Evolutionary conservation across 257 asterid genomes (phyloP).

Genomic region (Ehretia macrophylla): DNA sequence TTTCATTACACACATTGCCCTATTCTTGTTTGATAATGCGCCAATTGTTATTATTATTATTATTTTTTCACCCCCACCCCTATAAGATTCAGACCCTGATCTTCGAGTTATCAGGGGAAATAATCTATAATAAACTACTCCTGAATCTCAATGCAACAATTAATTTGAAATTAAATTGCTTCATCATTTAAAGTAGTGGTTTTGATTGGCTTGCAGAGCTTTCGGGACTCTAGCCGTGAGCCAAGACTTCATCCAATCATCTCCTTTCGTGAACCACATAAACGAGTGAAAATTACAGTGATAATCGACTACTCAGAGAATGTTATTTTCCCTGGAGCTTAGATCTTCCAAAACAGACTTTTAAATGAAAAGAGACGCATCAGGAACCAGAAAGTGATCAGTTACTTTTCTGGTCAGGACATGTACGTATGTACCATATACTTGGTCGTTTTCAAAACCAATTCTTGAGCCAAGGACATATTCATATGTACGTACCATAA

Average conservation of each 20-base stretch:
- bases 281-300: neutral
- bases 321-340: conserved; percentile 8
- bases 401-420: neutral
- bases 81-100: too few species aligned
- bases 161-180: too few species aligned
- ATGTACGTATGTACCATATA: neutral
- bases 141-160: too few species aligned
- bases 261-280: neutral
- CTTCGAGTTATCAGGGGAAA: too few species aligned
- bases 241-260: neutral
- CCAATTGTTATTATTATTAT: too few species aligned
- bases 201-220: too few species aligned
- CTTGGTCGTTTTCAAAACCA: neutral
- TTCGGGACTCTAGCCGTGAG: too few species aligned
- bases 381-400: neutral
- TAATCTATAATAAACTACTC: too few species aligned
- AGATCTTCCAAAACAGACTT: neutral
- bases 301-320: neutral
- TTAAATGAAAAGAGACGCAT: conserved; percentile 6
- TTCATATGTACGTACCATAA: neutral
- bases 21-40: too few species aligned
- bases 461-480: neutral
- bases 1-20: too few species aligned
- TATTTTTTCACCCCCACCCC: too few species aligned
- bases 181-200: too few species aligned